Percentiles rank a stretch among this genome's conserved stretches.
phyloP scores from a whole-genome alignment of 257 asterid genomes.

The Nicotiana sylvestris region DNA sequence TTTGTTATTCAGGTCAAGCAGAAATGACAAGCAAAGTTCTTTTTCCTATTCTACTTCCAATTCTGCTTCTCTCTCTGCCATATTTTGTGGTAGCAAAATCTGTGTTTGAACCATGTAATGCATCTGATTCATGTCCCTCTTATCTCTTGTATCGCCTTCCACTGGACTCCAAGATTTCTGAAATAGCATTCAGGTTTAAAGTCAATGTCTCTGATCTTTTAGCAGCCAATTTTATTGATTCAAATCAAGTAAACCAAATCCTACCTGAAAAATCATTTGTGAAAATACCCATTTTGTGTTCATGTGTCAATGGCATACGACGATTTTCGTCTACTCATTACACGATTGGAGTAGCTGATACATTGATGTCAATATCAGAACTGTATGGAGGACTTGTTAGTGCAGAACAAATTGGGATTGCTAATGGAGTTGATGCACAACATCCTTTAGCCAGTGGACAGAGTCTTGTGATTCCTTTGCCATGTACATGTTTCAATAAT shows the following conservation, averaged over 20 bases:
- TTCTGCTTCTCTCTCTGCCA: neutral
- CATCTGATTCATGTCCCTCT: constrained; percentile 17
- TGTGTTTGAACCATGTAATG: constrained; percentile 16
- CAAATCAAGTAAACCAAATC: constrained; percentile 5
- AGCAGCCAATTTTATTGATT: constrained; percentile 14
- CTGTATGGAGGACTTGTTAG: constrained; percentile 15
- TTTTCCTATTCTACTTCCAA: neutral
- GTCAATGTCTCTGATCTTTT: constrained; percentile 9
- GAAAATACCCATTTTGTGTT: constrained; percentile 7
- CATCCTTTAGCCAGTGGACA: neutral
- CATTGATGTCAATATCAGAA: constrained; percentile 17
- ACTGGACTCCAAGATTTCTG: constrained; percentile 11
- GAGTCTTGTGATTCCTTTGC: constrained; percentile 17
- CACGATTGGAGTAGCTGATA: constrained; percentile 12
- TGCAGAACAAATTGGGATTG: constrained; percentile 16
- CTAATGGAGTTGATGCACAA: neutral
- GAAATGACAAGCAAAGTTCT: neutral
- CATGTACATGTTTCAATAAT: constrained; percentile 20
- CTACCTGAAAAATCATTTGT: neutral
- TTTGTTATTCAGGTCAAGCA: neutral
- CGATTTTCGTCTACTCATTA: constrained; percentile 12
- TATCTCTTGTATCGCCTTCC: constrained; percentile 18
- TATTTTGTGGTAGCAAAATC: neutral
- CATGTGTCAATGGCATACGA: constrained; percentile 16
- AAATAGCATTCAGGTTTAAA: constrained; percentile 17